Conservation (phyloP, 2,329 filamentous ascomycete species). For the Colletotrichum sp. region DNA sequence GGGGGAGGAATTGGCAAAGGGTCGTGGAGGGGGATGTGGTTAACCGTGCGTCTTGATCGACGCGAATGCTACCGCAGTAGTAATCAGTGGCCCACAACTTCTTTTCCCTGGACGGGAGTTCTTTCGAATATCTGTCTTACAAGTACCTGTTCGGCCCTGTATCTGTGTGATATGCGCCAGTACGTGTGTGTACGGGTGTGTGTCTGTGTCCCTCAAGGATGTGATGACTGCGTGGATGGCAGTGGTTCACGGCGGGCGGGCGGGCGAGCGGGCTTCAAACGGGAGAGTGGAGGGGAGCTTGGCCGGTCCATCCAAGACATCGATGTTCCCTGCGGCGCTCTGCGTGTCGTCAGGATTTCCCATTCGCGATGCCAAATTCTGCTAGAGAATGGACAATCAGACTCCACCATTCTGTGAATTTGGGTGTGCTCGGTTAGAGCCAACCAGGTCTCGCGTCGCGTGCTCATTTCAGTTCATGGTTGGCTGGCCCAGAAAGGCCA, state of each 20-base stretch:
- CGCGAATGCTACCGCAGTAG: neutral
- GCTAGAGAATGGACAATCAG: neutral
- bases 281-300: neutral
- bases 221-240: neutral
- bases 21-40: neutral
- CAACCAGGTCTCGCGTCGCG: neutral
- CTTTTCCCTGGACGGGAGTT: neutral
- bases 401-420: neutral
- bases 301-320: neutral
- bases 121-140: neutral
- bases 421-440: neutral
- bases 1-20: neutral
- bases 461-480: neutral
- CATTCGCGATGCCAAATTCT: neutral
- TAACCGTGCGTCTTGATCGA: constrained; percentile 11
- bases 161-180: neutral
- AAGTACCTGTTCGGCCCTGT: neutral
- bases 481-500: neutral
- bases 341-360: neutral
- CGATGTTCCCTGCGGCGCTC: neutral
- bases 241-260: neutral
- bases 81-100: neutral
- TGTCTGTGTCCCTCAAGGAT: neutral
- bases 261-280: neutral
- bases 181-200: neutral